Evolutionary conservation across 345 rosid species (phyloP), one percentile per base, ranked within the genome.

Genomic region (Euphorbia pulcherrima): DNA sequence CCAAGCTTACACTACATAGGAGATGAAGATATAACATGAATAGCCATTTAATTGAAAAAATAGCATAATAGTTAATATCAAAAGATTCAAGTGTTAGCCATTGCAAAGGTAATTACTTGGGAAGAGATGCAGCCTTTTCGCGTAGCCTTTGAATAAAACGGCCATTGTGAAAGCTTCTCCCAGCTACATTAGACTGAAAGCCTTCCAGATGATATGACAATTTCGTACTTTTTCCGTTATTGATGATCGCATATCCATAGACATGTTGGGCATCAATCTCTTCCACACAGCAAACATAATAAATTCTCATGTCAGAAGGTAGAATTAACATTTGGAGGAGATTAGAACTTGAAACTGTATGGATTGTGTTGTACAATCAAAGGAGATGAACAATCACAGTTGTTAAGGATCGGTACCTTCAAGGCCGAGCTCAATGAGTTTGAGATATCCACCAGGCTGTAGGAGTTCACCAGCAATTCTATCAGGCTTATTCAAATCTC

Each of bases 101-200:
- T 6, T 41, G 47, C 37, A 33, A 6, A 41, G 44, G 44, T 10
- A 2, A 24, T 29, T 80, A 85, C 88, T 77, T 85, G 68, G 83
- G 75, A 29, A 80, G 80, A 26, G 78, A 64, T 21, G 78, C 74
- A 74, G 86, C 88, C 64, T 82, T 85, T 61, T 80, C 74, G 41
- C 88, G 72, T 86, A 85, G 69, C 60, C 82, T 80, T 71, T 78
- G 86, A 46, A 85, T 75, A 74, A 85, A 85, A n/a, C 86, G 84
- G 18, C 86, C 86, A 50, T 82, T 85, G 67, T 85, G 88, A 67
- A 85, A 82, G 77, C 88, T 80, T 73, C 84, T 80, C n/a, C 86
- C 86, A 8, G 84, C 44, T 24, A 82, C 79, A 62, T 82, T 75
- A 13, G 86, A 59, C 50, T 77, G 75, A 61, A 76, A 82, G 35